Evolutionary conservation across 2,329 filamentous ascomycete species (phyloP), one percentile per base, ranked within the genome.

Genomic region (Phoma sp.): DNA sequence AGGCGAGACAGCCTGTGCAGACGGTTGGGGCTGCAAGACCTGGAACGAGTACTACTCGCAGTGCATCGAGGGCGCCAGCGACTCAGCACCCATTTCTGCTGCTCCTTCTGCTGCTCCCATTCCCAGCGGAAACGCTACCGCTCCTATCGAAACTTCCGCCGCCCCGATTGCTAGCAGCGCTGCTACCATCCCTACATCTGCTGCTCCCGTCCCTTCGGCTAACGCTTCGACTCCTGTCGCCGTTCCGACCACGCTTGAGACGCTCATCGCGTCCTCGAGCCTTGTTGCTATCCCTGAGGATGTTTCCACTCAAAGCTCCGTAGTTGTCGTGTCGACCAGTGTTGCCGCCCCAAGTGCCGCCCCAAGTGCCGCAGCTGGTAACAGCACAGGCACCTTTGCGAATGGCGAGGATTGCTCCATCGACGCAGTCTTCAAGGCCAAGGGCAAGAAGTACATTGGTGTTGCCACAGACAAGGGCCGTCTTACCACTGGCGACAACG

Each of bases 361-460:
- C 3, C 32, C 50, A 31, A 52, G 44, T 12, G 22, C 58, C 24
- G 61, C 49, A 13, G 43, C 51, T 29, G 48, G 56, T 25, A 57
- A 45, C 45, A 46, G 43, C 21, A 36, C 31, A 12, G 33, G 31
- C 7, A 62, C 38, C 21, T 58, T 64, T 5, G 49, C 64, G 35
- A 62, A 66, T 21, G 67, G 66, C 4, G 68, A 53, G 10, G 32
- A 55, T 12, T 71, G 68, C 60, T 63, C 63, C 51, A 84, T 82
- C 73, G 77, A 88, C 58, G 80, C 87, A 68, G 69, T 71, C 13
- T 69, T 88, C 75, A 83, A 84, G 69, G 81, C 82, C 53, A 82
- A 84, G 64, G 87, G 87, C 58, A 90, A 89, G 77, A 78, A 83
- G 60, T 90, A 89, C 75, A 84, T 83, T 51, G 88, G 88, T 60